Evolutionary conservation across 192 early-diverging fungal species (phyloP), one percentile per base, ranked within the genome.

Genomic region (Coemansia sp.): DNA sequence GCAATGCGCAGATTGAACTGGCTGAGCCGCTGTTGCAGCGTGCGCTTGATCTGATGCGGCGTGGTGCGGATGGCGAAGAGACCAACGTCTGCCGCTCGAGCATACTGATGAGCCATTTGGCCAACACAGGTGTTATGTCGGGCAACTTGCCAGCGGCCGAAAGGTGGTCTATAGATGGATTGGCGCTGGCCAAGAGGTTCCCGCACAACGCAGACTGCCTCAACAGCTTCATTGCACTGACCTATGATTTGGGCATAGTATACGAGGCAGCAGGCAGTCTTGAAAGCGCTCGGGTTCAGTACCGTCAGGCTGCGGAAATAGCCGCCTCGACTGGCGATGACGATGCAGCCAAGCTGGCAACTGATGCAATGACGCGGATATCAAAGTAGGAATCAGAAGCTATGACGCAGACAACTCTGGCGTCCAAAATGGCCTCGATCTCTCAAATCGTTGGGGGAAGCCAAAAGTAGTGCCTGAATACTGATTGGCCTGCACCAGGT

Each of bases 101-200:
- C 57, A 47, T 76, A 15, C 60, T 82, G 45, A 76, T 82, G 73
- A 82, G 73, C 73, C 79, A 82, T 32, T 45, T 82, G 64, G 79
- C 74, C 48, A 82, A 82, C 17, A 70, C 70, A 2, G 64, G 70
- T 0, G 74, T 73, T n/a, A 52, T 53, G 60, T 64, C 61, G 17
- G 48, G 55, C 2, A 55, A 82, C 41, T 62, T 72, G 60, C 54
- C 64, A 9, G 69, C 59, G 2, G 74, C 79, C 2, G 73, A 82
- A 47, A 68, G 62, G 57, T 67, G 66, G 70, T 29, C 64, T 3
- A 67, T 76, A 12, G 73, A 82, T 12, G 79, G 79, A 15, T 43
- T 82, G 65, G 63, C 47, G 14, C 63, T 76, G 62, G 73, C 79
- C 15, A 72, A 73, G 32, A 59, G 52, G 67, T 73, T 76, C 58